These are phyloP conservation scores for Tardiomyces blankii DNA, from an alignment of 1,139 yeast genomes.

Conservation along the genomic window DNA sequence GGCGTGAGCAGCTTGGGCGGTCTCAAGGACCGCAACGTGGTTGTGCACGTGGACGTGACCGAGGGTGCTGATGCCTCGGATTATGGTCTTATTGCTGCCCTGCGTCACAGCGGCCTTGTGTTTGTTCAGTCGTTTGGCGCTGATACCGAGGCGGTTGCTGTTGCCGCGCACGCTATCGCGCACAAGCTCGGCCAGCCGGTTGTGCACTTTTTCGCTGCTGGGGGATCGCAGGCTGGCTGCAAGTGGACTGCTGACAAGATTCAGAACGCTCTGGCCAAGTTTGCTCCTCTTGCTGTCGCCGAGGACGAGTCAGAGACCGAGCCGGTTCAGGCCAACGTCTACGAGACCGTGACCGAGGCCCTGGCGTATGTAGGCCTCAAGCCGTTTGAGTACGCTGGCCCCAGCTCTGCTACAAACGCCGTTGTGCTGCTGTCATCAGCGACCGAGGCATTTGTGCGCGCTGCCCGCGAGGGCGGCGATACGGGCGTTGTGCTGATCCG, in stretches of 20 bases:
- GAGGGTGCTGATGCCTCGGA: slow-evolving; percentile 28
- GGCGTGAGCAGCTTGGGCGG: slow-evolving; percentile 50
- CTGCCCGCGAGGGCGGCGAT: slow-evolving; percentile 15
- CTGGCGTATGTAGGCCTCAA: slow-evolving; percentile 22
- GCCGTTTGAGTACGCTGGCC: slow-evolving; percentile 34
- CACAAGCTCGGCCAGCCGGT: slow-evolving; percentile 41
- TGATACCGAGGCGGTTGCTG: slow-evolving; percentile 39
- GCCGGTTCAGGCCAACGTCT: slow-evolving; percentile 5
- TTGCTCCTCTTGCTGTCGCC: slow-evolving; percentile 5
- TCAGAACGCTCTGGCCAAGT: slow-evolving; percentile 12
- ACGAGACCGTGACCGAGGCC: slow-evolving; percentile 19
- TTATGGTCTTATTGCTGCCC: slow-evolving; percentile 52
- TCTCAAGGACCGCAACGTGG: slow-evolving; percentile 36
- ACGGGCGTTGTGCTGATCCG: slow-evolving; percentile 47
- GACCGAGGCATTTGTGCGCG: slow-evolving; percentile 35
- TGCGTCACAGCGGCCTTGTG: slow-evolving; percentile 58
- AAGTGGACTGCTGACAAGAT: slow-evolving; percentile 28
- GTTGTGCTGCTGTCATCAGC: slow-evolving; percentile 54
- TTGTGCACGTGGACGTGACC: slow-evolving; percentile 49
- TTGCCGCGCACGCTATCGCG: slow-evolving; percentile 50
- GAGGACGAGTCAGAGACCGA: slow-evolving; percentile 6
- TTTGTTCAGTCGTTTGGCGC: slow-evolving; percentile 53
- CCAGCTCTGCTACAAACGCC: slow-evolving; percentile 35
- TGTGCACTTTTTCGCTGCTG: slow-evolving; percentile 44
- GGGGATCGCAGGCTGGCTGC: slow-evolving; percentile 10